Percentiles rank a stretch among this genome's conserved stretches.
phyloP scores from a whole-genome alignment of 2,329 filamentous ascomycete genomes.

The Colletotrichum tropicicola region DNA sequence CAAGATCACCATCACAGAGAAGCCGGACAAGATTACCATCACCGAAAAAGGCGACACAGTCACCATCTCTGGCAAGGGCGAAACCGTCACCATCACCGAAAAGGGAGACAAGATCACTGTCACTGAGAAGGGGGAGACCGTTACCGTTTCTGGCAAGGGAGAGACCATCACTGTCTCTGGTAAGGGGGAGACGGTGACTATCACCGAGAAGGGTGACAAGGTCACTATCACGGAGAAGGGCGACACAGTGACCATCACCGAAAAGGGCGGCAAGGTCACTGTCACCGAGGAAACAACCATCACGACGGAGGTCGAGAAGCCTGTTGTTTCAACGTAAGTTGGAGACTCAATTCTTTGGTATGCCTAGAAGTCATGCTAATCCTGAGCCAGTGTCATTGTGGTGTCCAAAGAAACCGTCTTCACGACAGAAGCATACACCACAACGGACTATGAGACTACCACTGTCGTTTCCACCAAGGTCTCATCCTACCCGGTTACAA shows the following conservation, averaged over 20 bases:
- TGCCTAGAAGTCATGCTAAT: not conserved
- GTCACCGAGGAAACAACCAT: not conserved
- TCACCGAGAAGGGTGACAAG: not conserved
- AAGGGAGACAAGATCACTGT: constrained; percentile 13
- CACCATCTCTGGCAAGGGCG: constrained; percentile 13
- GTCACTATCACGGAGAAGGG: not conserved
- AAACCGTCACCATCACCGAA: constrained; percentile 31
- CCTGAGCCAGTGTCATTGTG: not conserved
- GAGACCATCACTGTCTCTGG: constrained; percentile 31
- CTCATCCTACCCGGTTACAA: constrained; percentile 31
- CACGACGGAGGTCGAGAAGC: not conserved
- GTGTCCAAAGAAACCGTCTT: constrained; percentile 21
- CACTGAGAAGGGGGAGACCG: not conserved
- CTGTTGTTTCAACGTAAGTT: constrained; percentile 13
- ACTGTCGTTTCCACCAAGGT: constrained; percentile 10
- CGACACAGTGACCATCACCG: not conserved
- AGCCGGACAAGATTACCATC: not conserved
- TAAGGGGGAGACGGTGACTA: constrained; percentile 4
- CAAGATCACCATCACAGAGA: constrained; percentile 6
- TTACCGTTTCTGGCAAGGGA: constrained; percentile 17
- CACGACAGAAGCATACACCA: constrained; percentile 21
- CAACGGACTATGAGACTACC: constrained; percentile 20
- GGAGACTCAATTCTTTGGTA: not conserved
- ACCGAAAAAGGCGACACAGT: not conserved
- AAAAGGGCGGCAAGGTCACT: not conserved